phyloP scores from a whole-genome alignment of 108 stramenopile species.

The Pinguiococcus pyrenoidosus region DNA sequence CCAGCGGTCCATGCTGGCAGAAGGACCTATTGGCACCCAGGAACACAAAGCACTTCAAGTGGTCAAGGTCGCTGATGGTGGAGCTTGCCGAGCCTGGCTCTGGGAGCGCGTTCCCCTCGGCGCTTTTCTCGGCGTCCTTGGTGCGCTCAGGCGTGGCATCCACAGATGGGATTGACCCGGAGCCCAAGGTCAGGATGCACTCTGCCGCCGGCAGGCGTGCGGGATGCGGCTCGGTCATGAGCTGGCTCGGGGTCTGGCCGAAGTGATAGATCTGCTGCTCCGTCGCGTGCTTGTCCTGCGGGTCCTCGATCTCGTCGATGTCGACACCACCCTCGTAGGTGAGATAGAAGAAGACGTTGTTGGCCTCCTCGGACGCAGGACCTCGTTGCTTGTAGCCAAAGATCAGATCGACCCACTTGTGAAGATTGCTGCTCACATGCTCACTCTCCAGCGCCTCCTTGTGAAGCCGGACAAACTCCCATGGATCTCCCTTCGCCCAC shows the following conservation, averaged over 20 bases:
- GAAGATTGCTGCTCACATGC: slow-evolving; percentile 66
- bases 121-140: too few species aligned
- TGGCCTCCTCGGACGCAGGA: slow-evolving; percentile 53
- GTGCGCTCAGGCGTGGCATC: not conserved
- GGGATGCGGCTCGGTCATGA: slow-evolving; percentile 45
- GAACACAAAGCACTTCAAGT: not conserved
- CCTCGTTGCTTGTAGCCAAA: slow-evolving; percentile 91
- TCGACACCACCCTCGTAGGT: slow-evolving; percentile 96
- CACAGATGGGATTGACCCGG: slow-evolving; percentile 4
- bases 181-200: not conserved
- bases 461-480: slow-evolving; percentile 78
- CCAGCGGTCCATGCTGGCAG: too few species aligned
- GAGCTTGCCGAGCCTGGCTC: not conserved
- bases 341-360: slow-evolving; percentile 87
- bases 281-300: slow-evolving; percentile 59
- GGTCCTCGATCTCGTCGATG: slow-evolving; percentile 74
- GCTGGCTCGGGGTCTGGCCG: slow-evolving; percentile 88
- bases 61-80: not conserved
- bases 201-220: slow-evolving; percentile 24
- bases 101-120: too few species aligned
- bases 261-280: slow-evolving; percentile 89
- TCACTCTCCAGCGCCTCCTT: slow-evolving; percentile 83
- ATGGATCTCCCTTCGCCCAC: slow-evolving; percentile 78
- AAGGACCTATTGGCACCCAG: too few species aligned
- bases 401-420: slow-evolving; percentile 89